Evolutionary conservation across 805 yeast genomes (phyloP).

Genomic region (Wickerhamiella sergipiensis): DNA sequence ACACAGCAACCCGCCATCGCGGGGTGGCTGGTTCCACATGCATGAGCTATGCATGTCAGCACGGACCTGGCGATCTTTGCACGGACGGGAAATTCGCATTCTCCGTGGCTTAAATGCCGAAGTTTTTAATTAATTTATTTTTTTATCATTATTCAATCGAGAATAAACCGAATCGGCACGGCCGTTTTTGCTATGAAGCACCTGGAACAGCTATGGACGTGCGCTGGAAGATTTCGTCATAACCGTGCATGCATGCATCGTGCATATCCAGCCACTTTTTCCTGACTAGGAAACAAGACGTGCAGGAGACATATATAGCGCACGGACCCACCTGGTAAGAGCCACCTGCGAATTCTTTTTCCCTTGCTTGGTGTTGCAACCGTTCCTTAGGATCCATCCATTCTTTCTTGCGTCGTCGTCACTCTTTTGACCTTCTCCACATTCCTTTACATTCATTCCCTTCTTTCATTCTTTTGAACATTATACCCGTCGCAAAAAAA

Average conservation of each 20-base stretch:
- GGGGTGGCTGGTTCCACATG: background rate
- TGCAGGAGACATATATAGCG: background rate
- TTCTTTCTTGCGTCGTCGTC: background rate
- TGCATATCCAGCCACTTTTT: background rate
- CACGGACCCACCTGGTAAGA: background rate
- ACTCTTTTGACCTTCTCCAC: background rate
- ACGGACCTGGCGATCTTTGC: background rate
- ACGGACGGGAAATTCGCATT: background rate
- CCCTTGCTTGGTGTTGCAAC: background rate
- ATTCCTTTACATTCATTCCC: background rate
- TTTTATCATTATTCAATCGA: too few species aligned
- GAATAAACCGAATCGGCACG: too few species aligned
- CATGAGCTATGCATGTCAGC: background rate
- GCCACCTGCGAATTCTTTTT: background rate
- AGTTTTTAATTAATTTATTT: too few species aligned
- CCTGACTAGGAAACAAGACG: background rate
- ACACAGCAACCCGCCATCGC: background rate
- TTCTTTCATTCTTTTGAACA: background rate
- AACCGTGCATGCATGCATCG: background rate
- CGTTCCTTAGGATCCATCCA: background rate
- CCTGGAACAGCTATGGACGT: background rate
- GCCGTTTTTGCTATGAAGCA: too few species aligned
- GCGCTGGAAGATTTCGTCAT: background rate
- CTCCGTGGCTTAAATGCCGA: too few species aligned
- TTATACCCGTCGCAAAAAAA: background rate